Base-by-base conservation (phyloP, 345 rosid species). In the Corymbia maculata region DNA sequence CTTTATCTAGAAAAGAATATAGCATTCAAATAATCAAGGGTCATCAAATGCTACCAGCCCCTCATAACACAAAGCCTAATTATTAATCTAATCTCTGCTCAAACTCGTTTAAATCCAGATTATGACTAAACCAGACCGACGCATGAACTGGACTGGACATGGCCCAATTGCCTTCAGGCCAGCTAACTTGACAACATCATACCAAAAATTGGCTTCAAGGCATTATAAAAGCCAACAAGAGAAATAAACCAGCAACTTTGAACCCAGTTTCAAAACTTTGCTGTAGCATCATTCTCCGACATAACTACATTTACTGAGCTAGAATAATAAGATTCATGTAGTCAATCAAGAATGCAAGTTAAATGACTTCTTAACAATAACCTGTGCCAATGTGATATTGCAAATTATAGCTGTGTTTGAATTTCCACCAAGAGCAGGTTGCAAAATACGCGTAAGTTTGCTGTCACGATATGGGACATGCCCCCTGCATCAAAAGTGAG, bases 391-490 rank as follows among this genome's bases (percentile, higher is more conserved):
- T 16, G 99, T 97, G 75, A 97, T 96, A 90, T 97, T 97, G 94
- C 99, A 97, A 88, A 97, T 97, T 85, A 97, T 96, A 68, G 99
- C 99, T 52, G 99, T 97, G 91, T 97, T 97, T 85, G 99, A 98
- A 93, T 97, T 97, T 93, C 99, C 99, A 91, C 99, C 99, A 47
- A 97, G 92, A 87, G 99, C 96, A 51, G 99, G 99, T 90, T 97
- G 99, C 90, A 97, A 94, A 89, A 97, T 97, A 88, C 99, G 95
- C 44, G 99, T 97, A 89, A 97, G 97, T 90, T 96, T 97, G 94
- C 99, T 97, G 91, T 97, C 99, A 68, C 99, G 95, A 86, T 97
- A 97, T 3, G 99, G 99, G 89, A 97, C 98, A 95, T 97, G 99
- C 85, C 99, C 97, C 89, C 99, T 97, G 88, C 90, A 91, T 88